Percentiles rank a stretch among this genome's conserved stretches.
Evolutionary conservation across 805 yeast species (phyloP).

Genomic region (Deakozyma indianensis): DNA sequence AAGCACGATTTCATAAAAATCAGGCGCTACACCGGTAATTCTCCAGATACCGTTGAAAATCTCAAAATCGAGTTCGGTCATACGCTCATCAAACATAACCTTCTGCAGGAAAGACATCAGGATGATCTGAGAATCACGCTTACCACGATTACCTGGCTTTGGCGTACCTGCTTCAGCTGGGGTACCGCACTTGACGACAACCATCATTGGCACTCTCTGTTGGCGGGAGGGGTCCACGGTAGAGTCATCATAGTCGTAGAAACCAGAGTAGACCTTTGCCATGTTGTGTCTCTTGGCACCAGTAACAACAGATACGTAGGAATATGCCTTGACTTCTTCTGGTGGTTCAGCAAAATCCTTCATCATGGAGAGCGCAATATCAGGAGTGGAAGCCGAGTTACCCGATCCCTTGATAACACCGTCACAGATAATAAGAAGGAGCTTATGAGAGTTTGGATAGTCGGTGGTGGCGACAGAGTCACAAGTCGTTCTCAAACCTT

Average conservation of each 20-base stretch:
- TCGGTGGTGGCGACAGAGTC: constrained; percentile 93
- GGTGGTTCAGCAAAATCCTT: constrained; percentile 54
- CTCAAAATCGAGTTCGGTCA: constrained; percentile 81
- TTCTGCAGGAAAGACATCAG: constrained; percentile 83
- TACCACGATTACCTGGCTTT: constrained; percentile 90
- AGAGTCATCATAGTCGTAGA: constrained; percentile 66
- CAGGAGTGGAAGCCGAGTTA: constrained; percentile 78
- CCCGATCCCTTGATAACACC: constrained; percentile 94
- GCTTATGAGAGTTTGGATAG: constrained; percentile 88
- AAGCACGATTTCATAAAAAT: constrained; percentile 61
- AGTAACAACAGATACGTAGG: constrained; percentile 91
- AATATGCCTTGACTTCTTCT: constrained; percentile 65
- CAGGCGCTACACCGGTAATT: constrained; percentile 75
- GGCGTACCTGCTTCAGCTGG: constrained; percentile 51
- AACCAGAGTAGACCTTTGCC: constrained; percentile 95
- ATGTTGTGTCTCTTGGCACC: constrained; percentile 92
- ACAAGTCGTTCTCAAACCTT: constrained; percentile 71
- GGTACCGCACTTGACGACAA: constrained; percentile 80
- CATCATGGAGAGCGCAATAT: constrained; percentile 78
- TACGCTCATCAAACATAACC: constrained; percentile 82
- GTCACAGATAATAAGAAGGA: constrained; percentile 77
- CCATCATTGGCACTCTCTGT: constrained; percentile 63
- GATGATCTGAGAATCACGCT: constrained; percentile 86
- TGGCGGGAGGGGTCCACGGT: constrained; percentile 72
- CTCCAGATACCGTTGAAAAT: constrained; percentile 62